Evolutionary conservation across 2,329 filamentous ascomycete genomes (phyloP).

Genomic region (Talaromyces islandicus): DNA sequence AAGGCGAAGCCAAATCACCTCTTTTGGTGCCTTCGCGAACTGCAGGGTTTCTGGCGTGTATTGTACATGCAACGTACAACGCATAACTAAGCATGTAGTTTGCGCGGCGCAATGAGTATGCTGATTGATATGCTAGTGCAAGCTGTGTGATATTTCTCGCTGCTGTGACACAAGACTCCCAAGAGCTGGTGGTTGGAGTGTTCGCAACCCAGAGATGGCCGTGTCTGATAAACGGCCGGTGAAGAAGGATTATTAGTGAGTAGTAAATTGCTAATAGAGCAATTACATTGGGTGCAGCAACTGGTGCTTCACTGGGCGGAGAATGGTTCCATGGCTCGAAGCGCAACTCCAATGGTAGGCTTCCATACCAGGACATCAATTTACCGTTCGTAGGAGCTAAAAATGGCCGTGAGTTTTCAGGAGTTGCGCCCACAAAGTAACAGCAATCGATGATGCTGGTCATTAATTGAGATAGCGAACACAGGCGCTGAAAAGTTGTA

Average conservation of each 20-base stretch:
- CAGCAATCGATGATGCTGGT: slow-evolving; percentile 31
- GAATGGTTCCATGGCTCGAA: slow-evolving; percentile 22
- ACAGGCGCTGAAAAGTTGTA: slow-evolving; percentile 31
- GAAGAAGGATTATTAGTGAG: slow-evolving; percentile 40
- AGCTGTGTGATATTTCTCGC: slow-evolving; percentile 33
- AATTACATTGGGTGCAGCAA: slow-evolving; percentile 25
- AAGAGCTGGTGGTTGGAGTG: slow-evolving; percentile 17
- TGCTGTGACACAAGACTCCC: slow-evolving; percentile 29
- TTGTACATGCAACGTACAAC: slow-evolving; percentile 38
- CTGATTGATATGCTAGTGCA: slow-evolving; percentile 28
- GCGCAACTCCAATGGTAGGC: slow-evolving; percentile 20
- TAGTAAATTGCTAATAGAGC: slow-evolving; percentile 33
- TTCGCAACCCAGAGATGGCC: slow-evolving; percentile 22
- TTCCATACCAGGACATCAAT: slow-evolving; percentile 20
- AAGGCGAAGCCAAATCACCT: slow-evolving; percentile 18
- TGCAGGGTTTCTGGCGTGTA: slow-evolving; percentile 35
- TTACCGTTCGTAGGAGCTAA: slow-evolving; percentile 22
- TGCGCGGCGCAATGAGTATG: slow-evolving; percentile 35
- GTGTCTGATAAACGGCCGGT: slow-evolving; percentile 38
- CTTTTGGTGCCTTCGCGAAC: slow-evolving; percentile 15
- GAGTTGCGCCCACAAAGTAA: slow-evolving; percentile 25
- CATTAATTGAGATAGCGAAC: slow-evolving; percentile 31
- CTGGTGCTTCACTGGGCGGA: slow-evolving; percentile 9
- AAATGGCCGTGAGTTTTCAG: slow-evolving; percentile 19
- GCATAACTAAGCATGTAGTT: slow-evolving; percentile 40